These are phyloP conservation scores for Spatholobus suberectus DNA, from an alignment of 306 rosid genomes.

Conservation along the genomic window DNA sequence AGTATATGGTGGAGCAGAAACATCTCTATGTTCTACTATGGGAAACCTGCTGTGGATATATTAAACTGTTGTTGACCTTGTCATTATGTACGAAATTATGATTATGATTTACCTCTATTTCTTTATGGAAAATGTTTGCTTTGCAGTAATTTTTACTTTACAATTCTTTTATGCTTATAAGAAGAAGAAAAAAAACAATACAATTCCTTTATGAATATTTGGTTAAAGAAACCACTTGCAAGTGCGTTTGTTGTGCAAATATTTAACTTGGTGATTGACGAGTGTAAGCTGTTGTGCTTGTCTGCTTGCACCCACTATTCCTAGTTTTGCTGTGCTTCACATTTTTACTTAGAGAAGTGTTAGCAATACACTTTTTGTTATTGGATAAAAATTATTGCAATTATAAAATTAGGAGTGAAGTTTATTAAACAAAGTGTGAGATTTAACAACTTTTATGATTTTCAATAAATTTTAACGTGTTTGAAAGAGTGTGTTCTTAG, in stretches of 20 bases:
- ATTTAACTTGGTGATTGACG: background rate
- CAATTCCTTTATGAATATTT: background rate
- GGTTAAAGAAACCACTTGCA: background rate
- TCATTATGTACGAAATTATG: background rate
- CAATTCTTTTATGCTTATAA: background rate
- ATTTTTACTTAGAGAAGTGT: too few species aligned
- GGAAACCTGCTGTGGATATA: background rate
- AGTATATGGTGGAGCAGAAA: conserved; percentile 16
- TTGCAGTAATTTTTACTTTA: background rate
- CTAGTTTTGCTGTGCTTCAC: too few species aligned
- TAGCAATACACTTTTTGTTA: too few species aligned
- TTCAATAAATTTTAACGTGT: too few species aligned
- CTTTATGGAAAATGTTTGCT: background rate
- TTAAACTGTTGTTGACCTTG: conserved; percentile 13
- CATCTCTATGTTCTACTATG: conserved; percentile 18
- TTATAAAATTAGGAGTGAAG: too few species aligned
- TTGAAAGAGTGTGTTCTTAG: too few species aligned
- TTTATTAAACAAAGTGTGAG: too few species aligned
- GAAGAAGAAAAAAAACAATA: background rate
- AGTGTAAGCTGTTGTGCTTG: background rate
- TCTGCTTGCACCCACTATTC: too few species aligned
- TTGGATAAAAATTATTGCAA: too few species aligned
- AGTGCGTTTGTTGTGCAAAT: background rate
- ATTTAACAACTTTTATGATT: too few species aligned
- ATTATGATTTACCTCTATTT: background rate